These are phyloP conservation scores for Monilinia vaccinii-corymbosi DNA, from an alignment of 2,329 filamentous ascomycete species.

Conservation along the genomic window DNA sequence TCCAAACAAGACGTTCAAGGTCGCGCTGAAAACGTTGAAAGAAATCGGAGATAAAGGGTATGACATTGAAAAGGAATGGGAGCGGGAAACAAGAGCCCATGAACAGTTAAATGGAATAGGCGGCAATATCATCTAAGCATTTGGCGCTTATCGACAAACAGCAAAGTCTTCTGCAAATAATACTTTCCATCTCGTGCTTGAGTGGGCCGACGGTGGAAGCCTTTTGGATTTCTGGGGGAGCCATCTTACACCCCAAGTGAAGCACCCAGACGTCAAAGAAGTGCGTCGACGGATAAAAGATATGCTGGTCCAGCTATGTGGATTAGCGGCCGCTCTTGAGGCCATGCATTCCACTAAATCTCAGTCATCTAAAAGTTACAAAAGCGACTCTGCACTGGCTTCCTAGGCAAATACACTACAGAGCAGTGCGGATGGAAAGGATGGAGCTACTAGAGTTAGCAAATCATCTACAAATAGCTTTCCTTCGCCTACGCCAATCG, in stretches of 20 bases:
- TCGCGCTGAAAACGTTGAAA: slow-evolving; percentile 1
- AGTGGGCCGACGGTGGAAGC: neutral
- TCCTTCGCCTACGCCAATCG: neutral
- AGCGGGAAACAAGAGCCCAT: slow-evolving; percentile 1
- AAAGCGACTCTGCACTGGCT: neutral
- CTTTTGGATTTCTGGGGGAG: neutral
- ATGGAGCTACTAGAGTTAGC: neutral
- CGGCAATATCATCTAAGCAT: neutral
- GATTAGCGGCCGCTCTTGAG: neutral
- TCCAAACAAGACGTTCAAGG: neutral
- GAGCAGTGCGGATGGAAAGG: neutral
- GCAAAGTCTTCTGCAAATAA: neutral
- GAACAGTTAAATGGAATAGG: neutral
- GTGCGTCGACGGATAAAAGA: neutral
- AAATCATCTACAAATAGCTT: neutral
- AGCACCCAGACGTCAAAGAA: neutral
- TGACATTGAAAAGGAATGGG: neutral
- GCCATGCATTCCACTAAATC: neutral
- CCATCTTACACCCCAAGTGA: neutral
- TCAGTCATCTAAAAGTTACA: neutral
- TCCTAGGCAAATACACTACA: neutral
- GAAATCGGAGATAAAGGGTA: neutral
- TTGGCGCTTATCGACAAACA: neutral
- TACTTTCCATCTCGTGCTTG: neutral
- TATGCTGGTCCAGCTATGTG: neutral